These are phyloP conservation scores for Penicillium glabrum DNA, from an alignment of 2,329 filamentous ascomycete genomes.

Conservation along the genomic window DNA sequence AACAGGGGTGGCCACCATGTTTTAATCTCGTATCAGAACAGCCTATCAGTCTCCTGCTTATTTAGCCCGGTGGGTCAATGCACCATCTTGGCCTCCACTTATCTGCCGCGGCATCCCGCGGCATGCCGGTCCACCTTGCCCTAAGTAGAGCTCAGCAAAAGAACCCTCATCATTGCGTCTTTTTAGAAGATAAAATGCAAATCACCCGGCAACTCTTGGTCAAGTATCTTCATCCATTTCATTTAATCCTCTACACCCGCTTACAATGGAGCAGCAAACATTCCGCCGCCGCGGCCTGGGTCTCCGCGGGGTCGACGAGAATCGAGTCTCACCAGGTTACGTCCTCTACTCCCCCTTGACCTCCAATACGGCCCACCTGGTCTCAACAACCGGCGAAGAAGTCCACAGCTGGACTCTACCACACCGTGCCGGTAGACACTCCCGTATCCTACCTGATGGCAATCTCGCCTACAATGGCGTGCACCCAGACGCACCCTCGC, in stretches of 20 bases:
- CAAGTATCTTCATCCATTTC: not conserved
- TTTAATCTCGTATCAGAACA: not conserved
- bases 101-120: conserved; percentile 26
- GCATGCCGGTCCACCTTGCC: conserved; percentile 20
- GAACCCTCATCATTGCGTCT: not conserved
- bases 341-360: conserved; percentile 46
- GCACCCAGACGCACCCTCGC: conserved; percentile 37
- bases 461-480: conserved; percentile 48
- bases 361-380: conserved; percentile 39
- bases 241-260: not conserved
- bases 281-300: conserved; percentile 44
- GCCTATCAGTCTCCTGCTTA: not conserved
- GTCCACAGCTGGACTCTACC: conserved; percentile 47
- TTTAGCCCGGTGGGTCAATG: not conserved
- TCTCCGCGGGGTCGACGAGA: conserved; percentile 40
- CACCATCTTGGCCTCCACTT: conserved; percentile 1
- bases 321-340: conserved; percentile 41
- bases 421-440: conserved; percentile 44
- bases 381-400: conserved; percentile 44
- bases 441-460: conserved; percentile 46
- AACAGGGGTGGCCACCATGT: not conserved
- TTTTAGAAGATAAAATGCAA: not conserved
- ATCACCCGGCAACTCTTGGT: not conserved
- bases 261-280: conserved; percentile 46
- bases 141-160: not conserved